Evolutionary conservation across 768 basidiomycete genomes (phyloP).

Genomic region (Collybiopsis luxurians): DNA sequence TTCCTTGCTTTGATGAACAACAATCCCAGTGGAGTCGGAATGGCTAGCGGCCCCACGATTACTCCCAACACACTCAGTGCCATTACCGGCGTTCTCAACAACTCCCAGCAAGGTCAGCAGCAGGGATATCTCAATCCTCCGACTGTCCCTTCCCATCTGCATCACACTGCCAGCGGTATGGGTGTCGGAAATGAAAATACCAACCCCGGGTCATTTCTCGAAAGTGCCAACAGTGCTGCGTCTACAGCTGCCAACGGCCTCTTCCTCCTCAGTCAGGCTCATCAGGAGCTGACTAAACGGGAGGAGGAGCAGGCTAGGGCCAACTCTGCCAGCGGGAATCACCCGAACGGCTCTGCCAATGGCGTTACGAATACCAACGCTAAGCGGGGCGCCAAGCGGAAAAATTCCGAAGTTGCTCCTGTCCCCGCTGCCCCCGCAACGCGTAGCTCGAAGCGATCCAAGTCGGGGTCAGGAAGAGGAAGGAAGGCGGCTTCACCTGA

Average conservation of each 20-base stretch:
- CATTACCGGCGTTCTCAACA: conserved; percentile 75
- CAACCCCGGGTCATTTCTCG: conserved; percentile 24
- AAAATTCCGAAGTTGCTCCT: conserved; percentile 55
- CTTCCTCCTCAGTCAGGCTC: conserved; percentile 91
- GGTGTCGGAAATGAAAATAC: conserved; percentile 25
- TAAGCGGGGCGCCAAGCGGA: conserved; percentile 72
- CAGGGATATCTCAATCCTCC: conserved; percentile 44
- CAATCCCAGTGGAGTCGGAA: conserved; percentile 8
- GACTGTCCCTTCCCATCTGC: conserved; percentile 36
- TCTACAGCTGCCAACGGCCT: conserved; percentile 85
- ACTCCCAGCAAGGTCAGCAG: conserved; percentile 22
- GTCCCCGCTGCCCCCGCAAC: conserved; percentile 27
- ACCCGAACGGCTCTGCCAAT: conserved; percentile 19
- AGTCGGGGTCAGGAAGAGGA: conserved; percentile 21
- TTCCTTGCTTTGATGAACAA: conserved; percentile 91
- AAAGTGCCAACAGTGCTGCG: conserved; percentile 55
- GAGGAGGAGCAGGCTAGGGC: conserved; percentile 50
- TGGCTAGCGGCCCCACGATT: conserved; percentile 47
- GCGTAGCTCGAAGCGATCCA: conserved; percentile 38
- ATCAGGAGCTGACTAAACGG: conserved; percentile 95
- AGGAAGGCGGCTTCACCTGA: conserved; percentile 27
- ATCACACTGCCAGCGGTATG: conserved; percentile 54
- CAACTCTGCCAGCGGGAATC: background rate
- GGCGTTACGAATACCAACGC: conserved; percentile 25
- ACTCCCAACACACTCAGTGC: conserved; percentile 77